Evolutionary conservation across 371 early-diverging fungal genomes (phyloP).

Genomic region (Phascolomyces articulosus): DNA sequence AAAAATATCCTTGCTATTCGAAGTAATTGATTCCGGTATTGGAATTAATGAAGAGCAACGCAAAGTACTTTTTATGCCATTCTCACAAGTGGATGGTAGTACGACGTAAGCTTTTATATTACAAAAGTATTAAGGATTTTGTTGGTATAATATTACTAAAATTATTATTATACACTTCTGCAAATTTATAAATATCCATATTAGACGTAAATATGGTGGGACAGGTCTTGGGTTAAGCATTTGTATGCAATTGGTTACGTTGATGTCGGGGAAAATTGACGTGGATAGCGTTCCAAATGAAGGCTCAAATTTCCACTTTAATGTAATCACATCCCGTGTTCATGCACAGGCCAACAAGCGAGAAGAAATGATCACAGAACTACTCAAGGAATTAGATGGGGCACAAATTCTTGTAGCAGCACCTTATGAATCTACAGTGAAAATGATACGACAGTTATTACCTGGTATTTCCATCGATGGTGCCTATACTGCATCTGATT

Average conservation of each 20-base stretch:
- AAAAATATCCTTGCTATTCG: constrained; percentile 30
- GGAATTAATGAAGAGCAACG: constrained; percentile 59
- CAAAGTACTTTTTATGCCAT: constrained; percentile 59
- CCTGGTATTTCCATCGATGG: constrained; percentile 30
- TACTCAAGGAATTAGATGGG: constrained; percentile 21
- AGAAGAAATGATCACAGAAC: constrained; percentile 26
- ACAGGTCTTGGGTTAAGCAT: constrained; percentile 69
- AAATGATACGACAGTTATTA: constrained; percentile 36
- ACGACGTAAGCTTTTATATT: constrained; percentile 50
- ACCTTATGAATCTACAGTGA: constrained; percentile 28
- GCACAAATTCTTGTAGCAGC: constrained; percentile 41
- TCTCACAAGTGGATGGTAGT: constrained; percentile 62
- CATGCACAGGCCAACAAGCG: constrained; percentile 22
- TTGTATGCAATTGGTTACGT: constrained; percentile 52
- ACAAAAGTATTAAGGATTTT: no score
- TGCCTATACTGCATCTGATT: constrained; percentile 21
- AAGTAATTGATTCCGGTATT: constrained; percentile 57
- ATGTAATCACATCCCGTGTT: constrained; percentile 26
- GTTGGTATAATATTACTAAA: no score
- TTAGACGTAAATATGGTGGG: constrained; percentile 62
- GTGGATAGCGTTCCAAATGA: constrained; percentile 55
- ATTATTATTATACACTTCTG: no score
- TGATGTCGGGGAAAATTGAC: constrained; percentile 59
- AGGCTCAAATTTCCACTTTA: constrained; percentile 60
- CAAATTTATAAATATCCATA: constrained; percentile 1